Conservation (phyloP, 1,139 yeast species). For the Petasospora fabianii region DNA sequence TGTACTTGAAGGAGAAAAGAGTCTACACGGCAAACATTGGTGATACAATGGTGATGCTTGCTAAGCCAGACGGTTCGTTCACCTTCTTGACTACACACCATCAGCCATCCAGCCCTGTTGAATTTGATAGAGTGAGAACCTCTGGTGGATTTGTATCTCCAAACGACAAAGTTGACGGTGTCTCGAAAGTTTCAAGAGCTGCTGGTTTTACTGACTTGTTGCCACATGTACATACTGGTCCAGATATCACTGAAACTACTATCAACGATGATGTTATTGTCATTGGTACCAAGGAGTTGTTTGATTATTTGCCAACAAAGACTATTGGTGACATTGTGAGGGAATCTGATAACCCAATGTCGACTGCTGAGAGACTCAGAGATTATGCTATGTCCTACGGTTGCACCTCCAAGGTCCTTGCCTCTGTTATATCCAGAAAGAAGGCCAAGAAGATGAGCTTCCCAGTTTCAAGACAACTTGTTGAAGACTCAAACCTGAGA, state of each 20-base stretch:
- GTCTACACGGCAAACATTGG: conserved; percentile 88
- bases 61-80: conserved; percentile 80
- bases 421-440: conserved; percentile 71
- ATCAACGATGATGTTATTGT: conserved; percentile 80
- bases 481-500: conserved; percentile 78
- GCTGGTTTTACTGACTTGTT: conserved; percentile 84
- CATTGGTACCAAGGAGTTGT: conserved; percentile 78
- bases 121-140: conserved; percentile 82
- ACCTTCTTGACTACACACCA: conserved; percentile 71
- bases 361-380: conserved; percentile 89
- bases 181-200: conserved; percentile 80
- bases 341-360: conserved; percentile 77
- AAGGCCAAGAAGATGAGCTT: conserved; percentile 44
- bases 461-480: conserved; percentile 36
- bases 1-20: conserved; percentile 68
- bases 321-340: conserved; percentile 89
- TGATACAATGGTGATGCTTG: conserved; percentile 78
- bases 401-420: conserved; percentile 76
- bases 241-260: conserved; percentile 63
- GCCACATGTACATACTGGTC: conserved; percentile 90
- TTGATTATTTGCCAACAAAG: conserved; percentile 83
- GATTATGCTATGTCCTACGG: conserved; percentile 96
- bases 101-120: conserved; percentile 76
- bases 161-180: conserved; percentile 82
- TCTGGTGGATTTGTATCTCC: conserved; percentile 90